phyloP scores from a whole-genome alignment of 108 stramenopile species.

The Epithemia pelagica region DNA sequence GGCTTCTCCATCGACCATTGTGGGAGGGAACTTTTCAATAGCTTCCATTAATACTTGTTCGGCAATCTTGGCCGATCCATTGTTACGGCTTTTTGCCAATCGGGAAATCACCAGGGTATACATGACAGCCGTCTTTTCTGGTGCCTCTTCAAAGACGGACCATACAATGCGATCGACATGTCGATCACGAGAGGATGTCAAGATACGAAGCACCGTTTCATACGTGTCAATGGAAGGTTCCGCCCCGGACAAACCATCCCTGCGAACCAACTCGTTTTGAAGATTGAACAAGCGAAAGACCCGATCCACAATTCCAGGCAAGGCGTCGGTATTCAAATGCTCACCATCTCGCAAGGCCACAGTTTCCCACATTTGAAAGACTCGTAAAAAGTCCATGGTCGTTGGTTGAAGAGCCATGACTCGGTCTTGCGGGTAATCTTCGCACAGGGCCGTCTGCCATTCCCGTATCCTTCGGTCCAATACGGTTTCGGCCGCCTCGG shows the following conservation, averaged over 20 bases:
- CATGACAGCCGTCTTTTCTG: constrained; percentile 7
- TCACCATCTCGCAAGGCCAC: neutral
- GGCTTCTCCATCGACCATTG: constrained; percentile 8
- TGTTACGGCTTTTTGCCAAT: constrained; percentile 21
- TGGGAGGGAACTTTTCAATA: constrained; percentile 25
- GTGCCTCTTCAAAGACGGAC: constrained; percentile 14
- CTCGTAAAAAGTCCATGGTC: neutral
- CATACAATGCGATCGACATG: constrained; percentile 16
- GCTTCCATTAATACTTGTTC: constrained; percentile 33
- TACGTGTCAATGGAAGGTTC: constrained; percentile 2
- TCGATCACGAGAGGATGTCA: constrained; percentile 19
- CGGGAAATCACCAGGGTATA: constrained; percentile 20
- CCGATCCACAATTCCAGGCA: constrained; percentile 1
- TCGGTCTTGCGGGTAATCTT: neutral
- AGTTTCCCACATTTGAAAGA: constrained; percentile 12
- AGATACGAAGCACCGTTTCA: constrained; percentile 12
- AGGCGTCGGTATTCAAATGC: neutral
- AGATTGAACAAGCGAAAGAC: constrained; percentile 6
- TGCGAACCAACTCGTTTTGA: neutral
- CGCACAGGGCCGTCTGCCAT: constrained; percentile 6
- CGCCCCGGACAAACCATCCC: neutral
- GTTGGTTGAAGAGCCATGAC: neutral
- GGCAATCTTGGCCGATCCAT: constrained; percentile 22
- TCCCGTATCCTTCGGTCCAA: constrained; percentile 8
- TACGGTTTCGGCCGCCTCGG: constrained; percentile 3